These are phyloP conservation scores for Zymoseptoria tritici DNA, from an alignment of 2,329 filamentous ascomycete species.

Conservation along the genomic window DNA sequence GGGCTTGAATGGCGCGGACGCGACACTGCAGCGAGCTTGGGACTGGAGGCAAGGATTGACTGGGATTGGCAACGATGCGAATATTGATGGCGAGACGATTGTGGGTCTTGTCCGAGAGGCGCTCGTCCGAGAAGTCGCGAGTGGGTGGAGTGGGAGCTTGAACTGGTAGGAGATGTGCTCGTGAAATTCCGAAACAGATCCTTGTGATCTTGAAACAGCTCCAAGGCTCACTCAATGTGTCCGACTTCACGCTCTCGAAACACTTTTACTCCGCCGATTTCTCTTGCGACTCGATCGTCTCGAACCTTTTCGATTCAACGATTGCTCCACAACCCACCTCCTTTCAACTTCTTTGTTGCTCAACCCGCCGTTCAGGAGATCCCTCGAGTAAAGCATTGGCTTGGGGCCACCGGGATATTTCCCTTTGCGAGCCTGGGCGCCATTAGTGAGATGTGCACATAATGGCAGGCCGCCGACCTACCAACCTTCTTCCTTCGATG, in stretches of 20 bases:
- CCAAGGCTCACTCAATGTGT: background rate
- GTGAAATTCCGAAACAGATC: background rate
- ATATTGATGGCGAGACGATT: constrained; percentile 11
- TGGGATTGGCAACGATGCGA: constrained; percentile 7
- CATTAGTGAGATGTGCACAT: background rate
- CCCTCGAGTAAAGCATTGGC: constrained; percentile 30
- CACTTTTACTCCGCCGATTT: background rate
- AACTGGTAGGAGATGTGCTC: constrained; percentile 7
- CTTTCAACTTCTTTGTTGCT: constrained; percentile 26
- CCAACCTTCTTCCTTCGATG: constrained; percentile 30
- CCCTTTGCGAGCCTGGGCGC: constrained; percentile 29
- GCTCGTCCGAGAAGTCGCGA: constrained; percentile 15
- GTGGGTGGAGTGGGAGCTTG: constrained; percentile 16
- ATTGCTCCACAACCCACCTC: constrained; percentile 23
- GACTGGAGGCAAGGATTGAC: constrained; percentile 19
- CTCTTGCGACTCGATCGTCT: background rate
- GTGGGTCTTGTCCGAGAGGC: constrained; percentile 15
- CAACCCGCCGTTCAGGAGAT: constrained; percentile 33
- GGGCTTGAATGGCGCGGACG: background rate
- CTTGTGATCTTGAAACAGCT: background rate
- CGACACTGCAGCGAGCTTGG: constrained; percentile 14
- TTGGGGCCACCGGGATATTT: constrained; percentile 32
- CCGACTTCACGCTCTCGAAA: background rate
- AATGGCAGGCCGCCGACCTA: constrained; percentile 5
- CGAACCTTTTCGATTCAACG: background rate